phyloP scores from a whole-genome alignment of 257 asterid species.

The Salvia miltiorrhiza region DNA sequence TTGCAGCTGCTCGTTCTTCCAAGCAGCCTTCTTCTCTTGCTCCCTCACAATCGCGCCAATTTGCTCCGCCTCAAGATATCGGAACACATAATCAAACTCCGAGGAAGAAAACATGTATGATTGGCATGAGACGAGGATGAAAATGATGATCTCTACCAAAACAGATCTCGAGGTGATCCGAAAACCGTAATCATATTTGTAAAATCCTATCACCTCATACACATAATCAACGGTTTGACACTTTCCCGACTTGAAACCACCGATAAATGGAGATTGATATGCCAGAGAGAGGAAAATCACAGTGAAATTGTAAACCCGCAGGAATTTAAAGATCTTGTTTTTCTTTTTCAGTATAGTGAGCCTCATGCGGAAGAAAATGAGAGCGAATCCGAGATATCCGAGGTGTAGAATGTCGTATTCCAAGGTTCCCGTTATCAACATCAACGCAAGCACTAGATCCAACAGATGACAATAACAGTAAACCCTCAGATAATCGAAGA shows the following conservation, averaged over 20 bases:
- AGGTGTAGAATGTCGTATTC: constrained; percentile 97
- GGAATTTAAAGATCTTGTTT: constrained; percentile 77
- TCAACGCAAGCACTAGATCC: constrained; percentile 88
- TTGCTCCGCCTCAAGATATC: constrained; percentile 98
- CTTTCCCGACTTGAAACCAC: constrained; percentile 71
- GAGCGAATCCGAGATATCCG: constrained; percentile 95
- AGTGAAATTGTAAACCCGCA: constrained; percentile 79
- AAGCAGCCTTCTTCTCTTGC: constrained; percentile 97
- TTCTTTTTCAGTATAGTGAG: constrained; percentile 86
- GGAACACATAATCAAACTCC: constrained; percentile 92
- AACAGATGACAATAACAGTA: constrained; percentile 97
- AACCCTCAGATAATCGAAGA: constrained; percentile 88
- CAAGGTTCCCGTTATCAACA: constrained; percentile 86
- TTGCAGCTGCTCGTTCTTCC: constrained; percentile 92
- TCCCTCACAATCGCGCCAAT: constrained; percentile 97
- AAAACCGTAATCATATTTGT: constrained; percentile 94
- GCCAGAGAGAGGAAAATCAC: constrained; percentile 95
- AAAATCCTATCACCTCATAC: constrained; percentile 94
- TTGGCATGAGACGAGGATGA: constrained; percentile 86
- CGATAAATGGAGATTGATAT: constrained; percentile 90
- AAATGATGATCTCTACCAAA: constrained; percentile 87
- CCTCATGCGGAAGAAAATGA: constrained; percentile 91
- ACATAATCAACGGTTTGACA: constrained; percentile 77
- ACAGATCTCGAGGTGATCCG: constrained; percentile 97
- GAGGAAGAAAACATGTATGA: constrained; percentile 96